Percentiles rank a stretch among this genome's conserved stretches.
Conservation (phyloP, 2,329 filamentous ascomycete species). For the Cyphellophora europaea region DNA sequence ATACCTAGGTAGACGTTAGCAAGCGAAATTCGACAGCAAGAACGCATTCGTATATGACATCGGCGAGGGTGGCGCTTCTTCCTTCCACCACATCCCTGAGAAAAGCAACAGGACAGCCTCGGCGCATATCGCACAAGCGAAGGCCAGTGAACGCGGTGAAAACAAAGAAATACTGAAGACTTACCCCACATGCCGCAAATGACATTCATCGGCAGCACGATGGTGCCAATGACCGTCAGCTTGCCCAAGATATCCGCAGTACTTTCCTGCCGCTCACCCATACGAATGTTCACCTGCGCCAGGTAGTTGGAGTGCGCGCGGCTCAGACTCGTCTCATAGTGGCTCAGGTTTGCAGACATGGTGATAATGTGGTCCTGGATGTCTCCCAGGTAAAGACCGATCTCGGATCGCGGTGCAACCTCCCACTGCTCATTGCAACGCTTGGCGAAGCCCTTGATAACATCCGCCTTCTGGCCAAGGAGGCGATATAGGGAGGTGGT, state of each 20-base stretch:
- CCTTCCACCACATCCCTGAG: too few species aligned
- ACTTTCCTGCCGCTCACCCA: conserved; percentile 95
- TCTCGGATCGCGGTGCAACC: conserved; percentile 86
- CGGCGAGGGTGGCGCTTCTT: too few species aligned
- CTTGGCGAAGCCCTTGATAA: conserved; percentile 95
- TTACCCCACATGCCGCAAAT: conserved; percentile 85
- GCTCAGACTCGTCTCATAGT: conserved; percentile 94
- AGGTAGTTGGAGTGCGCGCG: conserved; percentile 94
- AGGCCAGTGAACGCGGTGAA: neutral
- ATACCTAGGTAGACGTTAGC: neutral
- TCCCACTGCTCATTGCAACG: conserved; percentile 98
- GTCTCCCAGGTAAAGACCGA: conserved; percentile 93
- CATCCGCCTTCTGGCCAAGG: conserved; percentile 93
- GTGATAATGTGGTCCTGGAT: conserved; percentile 99
- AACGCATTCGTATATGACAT: too few species aligned
- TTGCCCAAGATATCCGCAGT: conserved; percentile 92
- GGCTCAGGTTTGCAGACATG: conserved; percentile 91
- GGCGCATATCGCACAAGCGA: too few species aligned
- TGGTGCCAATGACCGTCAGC: conserved; percentile 90
- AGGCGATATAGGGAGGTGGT: conserved; percentile 93
- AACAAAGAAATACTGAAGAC: neutral
- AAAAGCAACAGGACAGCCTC: too few species aligned
- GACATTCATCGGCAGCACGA: conserved; percentile 97
- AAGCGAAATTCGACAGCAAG: neutral
- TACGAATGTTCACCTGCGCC: conserved; percentile 97